Evolutionary conservation across 345 rosid genomes (phyloP).

Genomic region (Isatis tinctoria): DNA sequence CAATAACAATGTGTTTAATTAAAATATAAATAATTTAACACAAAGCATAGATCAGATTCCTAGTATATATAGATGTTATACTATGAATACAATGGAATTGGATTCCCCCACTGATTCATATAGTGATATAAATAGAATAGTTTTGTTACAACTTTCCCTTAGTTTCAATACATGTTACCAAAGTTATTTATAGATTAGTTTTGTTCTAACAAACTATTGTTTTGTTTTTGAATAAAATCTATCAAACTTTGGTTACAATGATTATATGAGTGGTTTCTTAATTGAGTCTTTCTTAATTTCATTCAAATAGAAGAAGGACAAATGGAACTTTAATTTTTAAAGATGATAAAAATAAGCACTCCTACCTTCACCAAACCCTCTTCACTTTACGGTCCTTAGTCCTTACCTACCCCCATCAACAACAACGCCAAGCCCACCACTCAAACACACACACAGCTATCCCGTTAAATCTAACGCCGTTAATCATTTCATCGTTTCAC

Average conservation of each 20-base stretch:
- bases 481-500: background rate
- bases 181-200: background rate
- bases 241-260: too few species aligned
- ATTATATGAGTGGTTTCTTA: background rate
- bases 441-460: constrained; percentile 1
- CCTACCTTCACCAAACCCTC: constrained; percentile 25
- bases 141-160: background rate
- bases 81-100: background rate
- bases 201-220: background rate
- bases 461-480: constrained; percentile 25
- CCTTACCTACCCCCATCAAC: constrained; percentile 26
- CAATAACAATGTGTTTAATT: too few species aligned
- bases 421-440: background rate
- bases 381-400: constrained; percentile 11
- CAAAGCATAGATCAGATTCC: too few species aligned
- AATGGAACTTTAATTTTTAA: background rate
- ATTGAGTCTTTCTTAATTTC: too few species aligned
- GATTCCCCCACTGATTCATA: background rate
- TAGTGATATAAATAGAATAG: background rate
- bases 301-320: background rate
- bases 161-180: background rate
- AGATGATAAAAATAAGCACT: background rate
- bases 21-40: too few species aligned
- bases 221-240: too few species aligned
- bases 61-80: too few species aligned